Conservation (phyloP, 306 rosid species). For the Neltuma alba region DNA sequence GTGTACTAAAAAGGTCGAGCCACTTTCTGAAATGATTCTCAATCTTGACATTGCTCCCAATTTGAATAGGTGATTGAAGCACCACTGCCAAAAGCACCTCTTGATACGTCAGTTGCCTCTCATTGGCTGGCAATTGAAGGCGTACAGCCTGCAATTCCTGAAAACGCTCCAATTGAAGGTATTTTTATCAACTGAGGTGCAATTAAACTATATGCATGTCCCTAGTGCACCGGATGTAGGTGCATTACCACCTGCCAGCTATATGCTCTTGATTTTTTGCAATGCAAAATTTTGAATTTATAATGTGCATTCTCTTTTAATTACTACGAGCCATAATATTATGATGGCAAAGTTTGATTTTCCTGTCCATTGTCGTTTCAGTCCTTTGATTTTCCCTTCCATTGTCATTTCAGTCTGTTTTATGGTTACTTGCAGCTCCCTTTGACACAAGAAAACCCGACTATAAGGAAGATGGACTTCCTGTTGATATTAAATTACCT, state of each 20-base stretch:
- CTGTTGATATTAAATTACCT: conserved; percentile 73
- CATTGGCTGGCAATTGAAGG: conserved; percentile 99
- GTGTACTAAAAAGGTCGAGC: conserved; percentile 27
- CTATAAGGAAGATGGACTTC: conserved; percentile 73
- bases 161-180: conserved; percentile 81
- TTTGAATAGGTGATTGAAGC: conserved; percentile 68
- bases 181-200: conserved; percentile 22
- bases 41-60: conserved; percentile 28
- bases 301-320: neutral
- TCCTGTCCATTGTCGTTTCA: conserved; percentile 21
- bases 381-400: too few species aligned
- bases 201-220: conserved; percentile 20
- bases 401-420: conserved; percentile 28
- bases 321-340: neutral
- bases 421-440: conserved; percentile 52
- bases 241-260: neutral
- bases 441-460: conserved; percentile 68
- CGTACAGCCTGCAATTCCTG: conserved; percentile 85
- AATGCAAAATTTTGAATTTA: conserved; percentile 18
- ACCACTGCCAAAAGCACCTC: conserved; percentile 74
- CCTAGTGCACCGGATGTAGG: conserved; percentile 19
- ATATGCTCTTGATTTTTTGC: conserved; percentile 14
- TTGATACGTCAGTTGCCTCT: conserved; percentile 68
- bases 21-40: conserved; percentile 29
- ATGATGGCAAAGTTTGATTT: conserved; percentile 30